Evolutionary conservation across 345 rosid genomes (phyloP).

Genomic region (Moricandia arvensis): DNA sequence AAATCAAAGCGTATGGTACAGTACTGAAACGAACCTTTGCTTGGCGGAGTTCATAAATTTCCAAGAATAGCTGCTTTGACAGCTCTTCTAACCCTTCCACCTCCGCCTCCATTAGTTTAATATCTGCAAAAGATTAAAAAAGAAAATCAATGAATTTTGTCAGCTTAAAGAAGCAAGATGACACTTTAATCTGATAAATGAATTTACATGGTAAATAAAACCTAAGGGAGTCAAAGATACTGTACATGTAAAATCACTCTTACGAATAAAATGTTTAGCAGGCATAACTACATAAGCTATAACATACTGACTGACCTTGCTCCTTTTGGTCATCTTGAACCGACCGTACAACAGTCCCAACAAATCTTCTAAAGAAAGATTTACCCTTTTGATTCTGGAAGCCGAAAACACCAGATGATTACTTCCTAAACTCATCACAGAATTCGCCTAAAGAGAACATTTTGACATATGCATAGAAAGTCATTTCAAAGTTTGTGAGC

Average conservation of each 20-base stretch:
- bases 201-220: not conserved
- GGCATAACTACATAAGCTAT: not conserved
- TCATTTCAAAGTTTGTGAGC: not conserved
- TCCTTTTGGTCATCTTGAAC: slow-evolving; percentile 97
- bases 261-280: slow-evolving; percentile 19
- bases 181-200: not conserved
- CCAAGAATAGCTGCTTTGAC: slow-evolving; percentile 95
- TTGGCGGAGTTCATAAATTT: slow-evolving; percentile 96
- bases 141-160: not conserved
- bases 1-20: slow-evolving; percentile 2
- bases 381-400: slow-evolving; percentile 68
- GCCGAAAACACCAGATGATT: slow-evolving; percentile 22
- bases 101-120: slow-evolving; percentile 87
- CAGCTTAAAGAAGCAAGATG: slow-evolving; percentile 6
- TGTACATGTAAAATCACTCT: slow-evolving; percentile 1
- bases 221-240: slow-evolving; percentile 2
- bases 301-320: slow-evolving; percentile 61
- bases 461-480: not conserved
- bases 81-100: slow-evolving; percentile 91
- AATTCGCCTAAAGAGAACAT: not conserved
- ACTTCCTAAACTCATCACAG: slow-evolving; percentile 16
- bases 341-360: slow-evolving; percentile 85
- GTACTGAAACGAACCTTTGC: slow-evolving; percentile 65
- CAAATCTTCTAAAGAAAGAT: slow-evolving; percentile 84
- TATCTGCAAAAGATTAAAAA: slow-evolving; percentile 46